Conservation (phyloP, 352 stramenopile species). For the Thalassiosira livingstoniorum region DNA sequence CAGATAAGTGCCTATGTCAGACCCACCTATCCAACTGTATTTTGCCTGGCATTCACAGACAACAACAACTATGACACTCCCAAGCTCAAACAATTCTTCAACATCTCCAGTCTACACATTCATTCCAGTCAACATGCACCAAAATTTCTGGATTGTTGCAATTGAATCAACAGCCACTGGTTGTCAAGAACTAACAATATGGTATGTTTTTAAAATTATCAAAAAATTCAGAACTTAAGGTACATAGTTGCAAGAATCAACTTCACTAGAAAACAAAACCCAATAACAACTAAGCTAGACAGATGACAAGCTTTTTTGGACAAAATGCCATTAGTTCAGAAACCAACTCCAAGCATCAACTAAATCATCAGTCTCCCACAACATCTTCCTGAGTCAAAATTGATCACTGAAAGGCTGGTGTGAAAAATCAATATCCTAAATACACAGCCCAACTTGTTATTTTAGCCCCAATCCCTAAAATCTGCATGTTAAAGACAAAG, state of each 20-base stretch:
- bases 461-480: conserved; percentile 11
- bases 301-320: conserved; percentile 13
- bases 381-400: background rate
- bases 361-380: conserved; percentile 14
- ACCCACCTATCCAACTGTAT: background rate
- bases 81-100: conserved; percentile 1
- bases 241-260: conserved; percentile 6
- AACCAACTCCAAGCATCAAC: no score
- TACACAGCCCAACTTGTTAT: conserved; percentile 15
- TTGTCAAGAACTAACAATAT: conserved; percentile 21
- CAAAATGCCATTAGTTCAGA: background rate
- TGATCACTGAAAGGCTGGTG: conserved; percentile 12
- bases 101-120: conserved; percentile 6
- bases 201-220: background rate
- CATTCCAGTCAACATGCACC: conserved; percentile 25
- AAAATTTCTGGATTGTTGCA: conserved; percentile 28
- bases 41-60: conserved; percentile 13
- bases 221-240: background rate
- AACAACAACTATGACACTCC: conserved; percentile 23
- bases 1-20: no score
- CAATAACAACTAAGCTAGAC: background rate
- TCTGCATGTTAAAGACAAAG: conserved; percentile 29
- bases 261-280: conserved; percentile 5
- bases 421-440: conserved; percentile 32
- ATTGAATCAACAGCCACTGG: no score